Base-by-base conservation (phyloP, 1,284 basidiomycete genomes). In the Ustilago esculenta region DNA sequence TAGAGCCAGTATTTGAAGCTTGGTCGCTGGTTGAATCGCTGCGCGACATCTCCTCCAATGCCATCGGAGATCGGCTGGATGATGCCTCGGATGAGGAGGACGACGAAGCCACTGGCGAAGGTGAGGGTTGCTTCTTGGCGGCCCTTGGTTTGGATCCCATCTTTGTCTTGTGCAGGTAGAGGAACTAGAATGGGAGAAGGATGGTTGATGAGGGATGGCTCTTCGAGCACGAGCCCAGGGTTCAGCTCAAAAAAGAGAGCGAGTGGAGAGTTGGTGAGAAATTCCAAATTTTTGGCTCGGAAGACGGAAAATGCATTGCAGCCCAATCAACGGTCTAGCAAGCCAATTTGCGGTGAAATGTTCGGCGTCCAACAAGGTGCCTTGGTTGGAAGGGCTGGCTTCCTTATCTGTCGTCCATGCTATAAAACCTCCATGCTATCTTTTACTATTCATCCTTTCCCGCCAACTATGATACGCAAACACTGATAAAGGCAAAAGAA, bases 261-360 rank as follows among this genome's bases (percentile, higher is more conserved):
- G 54, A 30, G 33, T 33, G 52, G 41, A 43, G 44, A 42, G 36
- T 41, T 32, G n/a, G 35, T 33, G 32, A 15, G 41, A 53, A 53
- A 60, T 58, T 54, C 54, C 54, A 54, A 58, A 65, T 37, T 39
- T 40, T 58, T 47, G 21, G n/a, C 9, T 58, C 55, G 55, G 61
- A 41, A 58, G 23, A 40, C 55, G 50, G 61, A 17, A 15, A 29
- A 34, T 24, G 15, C 15, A 7, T 6, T 15, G n/a, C n/a, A 29
- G 27, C 27, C 4, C 5, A 2, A 6, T 1, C 5, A 4, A 14
- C 1, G 20, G n/a, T 35, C 30, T 63, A 48, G 48, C 60, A 64
- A 21, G 6, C 18, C n/a, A 21, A 11, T 30, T 36, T 25, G n/a
- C 49, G 54, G 61, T 35, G 40, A 49, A 23, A 43, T 58, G 36